Evolutionary conservation across 139 green algal species (phyloP).

Genomic region (Tetradesmus obliquus): DNA sequence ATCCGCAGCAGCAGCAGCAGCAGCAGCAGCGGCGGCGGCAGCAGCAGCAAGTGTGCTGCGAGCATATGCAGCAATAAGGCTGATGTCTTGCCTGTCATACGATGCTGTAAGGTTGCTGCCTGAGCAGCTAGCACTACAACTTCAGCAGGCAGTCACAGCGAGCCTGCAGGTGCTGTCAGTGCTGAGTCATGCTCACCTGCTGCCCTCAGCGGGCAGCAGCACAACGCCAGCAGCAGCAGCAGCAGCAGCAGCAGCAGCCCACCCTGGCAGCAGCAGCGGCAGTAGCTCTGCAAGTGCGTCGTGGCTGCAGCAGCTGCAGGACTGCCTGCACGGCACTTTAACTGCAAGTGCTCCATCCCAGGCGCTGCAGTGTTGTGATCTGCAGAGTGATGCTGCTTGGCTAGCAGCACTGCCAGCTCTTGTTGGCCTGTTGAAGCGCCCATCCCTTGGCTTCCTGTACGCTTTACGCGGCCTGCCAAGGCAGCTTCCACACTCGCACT

Average conservation of each 20-base stretch:
- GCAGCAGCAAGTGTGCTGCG: neutral
- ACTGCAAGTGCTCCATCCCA: too few relatives aligned
- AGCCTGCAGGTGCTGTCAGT: neutral
- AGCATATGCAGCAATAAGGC: neutral
- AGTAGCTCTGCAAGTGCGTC: neutral
- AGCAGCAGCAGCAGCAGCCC: neutral
- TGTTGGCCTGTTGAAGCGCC: neutral
- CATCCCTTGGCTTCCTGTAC: slow-evolving; percentile 11
- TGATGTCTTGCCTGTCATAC: neutral
- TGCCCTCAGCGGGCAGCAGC: neutral
- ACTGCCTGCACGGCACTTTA: neutral
- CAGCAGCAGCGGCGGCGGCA: neutral
- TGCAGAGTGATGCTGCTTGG: neutral
- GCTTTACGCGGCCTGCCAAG: neutral
- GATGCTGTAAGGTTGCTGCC: neutral
- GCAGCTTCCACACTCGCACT: too few relatives aligned
- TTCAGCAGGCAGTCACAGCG: neutral
- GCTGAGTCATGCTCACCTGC: neutral
- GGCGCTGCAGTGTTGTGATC: neutral
- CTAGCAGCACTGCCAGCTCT: neutral
- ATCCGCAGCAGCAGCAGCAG: neutral
- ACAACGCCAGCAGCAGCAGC: neutral
- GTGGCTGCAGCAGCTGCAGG: neutral
- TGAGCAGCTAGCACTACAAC: too few relatives aligned
- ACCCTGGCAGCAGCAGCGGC: neutral